Percentiles rank a stretch among this genome's conserved stretches.
Evolutionary conservation across 192 early-diverging fungal genomes (phyloP).

Genomic region (Podila horticola): DNA sequence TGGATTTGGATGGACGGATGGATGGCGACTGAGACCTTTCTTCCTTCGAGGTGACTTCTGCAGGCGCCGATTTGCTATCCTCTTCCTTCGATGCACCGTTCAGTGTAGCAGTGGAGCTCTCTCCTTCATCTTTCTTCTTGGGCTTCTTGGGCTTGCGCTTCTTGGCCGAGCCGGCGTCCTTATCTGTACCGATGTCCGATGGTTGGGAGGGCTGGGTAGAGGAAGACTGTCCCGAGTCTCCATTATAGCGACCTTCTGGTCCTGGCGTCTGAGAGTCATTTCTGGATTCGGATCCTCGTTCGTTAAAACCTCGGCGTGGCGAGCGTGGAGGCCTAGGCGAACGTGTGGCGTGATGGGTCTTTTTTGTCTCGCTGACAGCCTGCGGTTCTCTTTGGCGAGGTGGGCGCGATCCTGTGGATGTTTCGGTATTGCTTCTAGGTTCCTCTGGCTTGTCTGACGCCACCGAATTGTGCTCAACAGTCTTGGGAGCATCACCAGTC

Average conservation of each 20-base stretch:
- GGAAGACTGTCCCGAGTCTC: too few relatives aligned
- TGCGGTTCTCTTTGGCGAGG: slow-evolving; percentile 2
- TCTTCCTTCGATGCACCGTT: background rate
- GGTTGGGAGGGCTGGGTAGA: too few relatives aligned
- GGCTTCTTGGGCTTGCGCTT: slow-evolving; percentile 26
- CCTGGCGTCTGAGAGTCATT: background rate
- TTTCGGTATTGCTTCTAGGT: too few relatives aligned
- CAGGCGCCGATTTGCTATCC: background rate
- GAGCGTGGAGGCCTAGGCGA: slow-evolving; percentile 28
- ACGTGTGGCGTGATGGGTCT: slow-evolving; percentile 3
- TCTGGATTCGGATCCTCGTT: slow-evolving; percentile 14
- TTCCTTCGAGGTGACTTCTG: background rate
- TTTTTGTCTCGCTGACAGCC: slow-evolving; percentile 16
- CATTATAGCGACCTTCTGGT: background rate
- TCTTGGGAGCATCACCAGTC: too few relatives aligned
- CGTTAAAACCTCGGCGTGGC: slow-evolving; percentile 41
- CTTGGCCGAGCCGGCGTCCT: background rate
- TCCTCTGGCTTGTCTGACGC: too few relatives aligned
- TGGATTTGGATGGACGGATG: background rate
- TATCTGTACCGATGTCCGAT: background rate
- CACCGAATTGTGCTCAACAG: too few relatives aligned
- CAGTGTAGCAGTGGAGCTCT: background rate
- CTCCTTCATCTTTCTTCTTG: slow-evolving; percentile 37
- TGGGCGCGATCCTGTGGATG: background rate
- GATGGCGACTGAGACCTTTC: too few relatives aligned